Conservation (phyloP, 2,329 filamentous ascomycete species). For the Stagonosporopsis cucurbitacearum region DNA sequence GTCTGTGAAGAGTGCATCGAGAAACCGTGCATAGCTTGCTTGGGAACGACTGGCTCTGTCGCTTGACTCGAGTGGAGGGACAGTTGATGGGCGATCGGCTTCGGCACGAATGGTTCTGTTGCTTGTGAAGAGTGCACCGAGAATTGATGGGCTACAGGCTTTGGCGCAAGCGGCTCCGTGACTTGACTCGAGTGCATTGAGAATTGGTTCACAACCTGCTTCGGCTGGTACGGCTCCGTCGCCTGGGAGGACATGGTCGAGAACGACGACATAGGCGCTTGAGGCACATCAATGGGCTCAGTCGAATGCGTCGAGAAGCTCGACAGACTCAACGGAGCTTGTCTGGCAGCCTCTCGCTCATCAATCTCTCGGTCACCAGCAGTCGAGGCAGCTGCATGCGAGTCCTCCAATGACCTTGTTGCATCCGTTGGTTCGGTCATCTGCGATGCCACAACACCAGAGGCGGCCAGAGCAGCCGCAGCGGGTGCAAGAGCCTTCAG, state of each 20-base stretch:
- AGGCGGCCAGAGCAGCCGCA: constrained; percentile 34
- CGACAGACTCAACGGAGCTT: constrained; percentile 34
- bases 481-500: constrained; percentile 25
- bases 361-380: neutral
- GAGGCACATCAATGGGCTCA: constrained; percentile 30
- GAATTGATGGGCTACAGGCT: constrained; percentile 1
- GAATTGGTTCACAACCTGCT: constrained; percentile 5
- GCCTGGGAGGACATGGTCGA: constrained; percentile 33
- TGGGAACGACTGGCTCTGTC: neutral
- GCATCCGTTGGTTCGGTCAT: constrained; percentile 29
- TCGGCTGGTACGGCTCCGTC: constrained; percentile 33
- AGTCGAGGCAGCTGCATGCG: neutral
- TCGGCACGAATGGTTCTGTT: constrained; percentile 24
- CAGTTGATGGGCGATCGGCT: constrained; percentile 12
- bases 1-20: neutral
- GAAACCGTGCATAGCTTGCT: neutral
- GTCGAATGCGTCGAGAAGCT: constrained; percentile 35
- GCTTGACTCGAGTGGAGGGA: constrained; percentile 22
- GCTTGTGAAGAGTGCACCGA: constrained; percentile 25
- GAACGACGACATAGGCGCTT: constrained; percentile 25
- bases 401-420: neutral
- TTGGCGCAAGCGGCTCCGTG: constrained; percentile 29
- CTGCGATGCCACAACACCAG: constrained; percentile 36
- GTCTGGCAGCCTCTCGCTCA: neutral
- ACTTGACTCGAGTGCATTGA: constrained; percentile 21